Conservation (phyloP, 805 yeast genomes). For the Gaillardinia entomophila region DNA sequence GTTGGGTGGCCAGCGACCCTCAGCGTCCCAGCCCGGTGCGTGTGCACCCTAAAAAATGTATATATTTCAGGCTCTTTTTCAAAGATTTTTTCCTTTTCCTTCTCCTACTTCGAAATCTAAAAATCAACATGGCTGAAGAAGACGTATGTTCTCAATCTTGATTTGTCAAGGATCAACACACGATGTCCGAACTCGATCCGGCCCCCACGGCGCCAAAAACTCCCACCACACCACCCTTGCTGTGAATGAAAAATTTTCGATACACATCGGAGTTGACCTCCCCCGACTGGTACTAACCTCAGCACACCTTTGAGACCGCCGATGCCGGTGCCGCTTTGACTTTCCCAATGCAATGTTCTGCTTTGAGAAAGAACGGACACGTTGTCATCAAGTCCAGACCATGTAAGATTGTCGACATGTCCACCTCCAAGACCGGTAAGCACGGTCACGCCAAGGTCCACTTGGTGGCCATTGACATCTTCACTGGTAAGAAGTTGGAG, state of each 20-base stretch:
- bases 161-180: neutral
- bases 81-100: conserved; percentile 12
- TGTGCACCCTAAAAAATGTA: conserved; percentile 1
- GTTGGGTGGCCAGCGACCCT: conserved; percentile 4
- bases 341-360: conserved; percentile 99
- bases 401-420: conserved; percentile 99
- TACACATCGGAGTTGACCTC: conserved; percentile 2
- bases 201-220: neutral
- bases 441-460: conserved; percentile 99
- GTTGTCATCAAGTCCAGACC: conserved; percentile 99
- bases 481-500: conserved; percentile 99
- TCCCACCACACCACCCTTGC: neutral
- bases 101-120: conserved; percentile 8
- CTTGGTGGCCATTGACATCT: conserved; percentile 97
- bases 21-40: conserved; percentile 2
- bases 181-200: neutral
- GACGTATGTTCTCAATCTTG: conserved; percentile 36
- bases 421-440: conserved; percentile 99
- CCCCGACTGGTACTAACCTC: conserved; percentile 18
- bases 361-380: conserved; percentile 99
- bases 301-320: conserved; percentile 96
- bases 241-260: neutral
- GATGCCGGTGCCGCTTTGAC: conserved; percentile 98
- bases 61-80: conserved; percentile 8
- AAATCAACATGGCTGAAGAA: conserved; percentile 34